Evolutionary conservation across 2,329 filamentous ascomycete species (phyloP).

Genomic region (Pezicula radicicola): DNA sequence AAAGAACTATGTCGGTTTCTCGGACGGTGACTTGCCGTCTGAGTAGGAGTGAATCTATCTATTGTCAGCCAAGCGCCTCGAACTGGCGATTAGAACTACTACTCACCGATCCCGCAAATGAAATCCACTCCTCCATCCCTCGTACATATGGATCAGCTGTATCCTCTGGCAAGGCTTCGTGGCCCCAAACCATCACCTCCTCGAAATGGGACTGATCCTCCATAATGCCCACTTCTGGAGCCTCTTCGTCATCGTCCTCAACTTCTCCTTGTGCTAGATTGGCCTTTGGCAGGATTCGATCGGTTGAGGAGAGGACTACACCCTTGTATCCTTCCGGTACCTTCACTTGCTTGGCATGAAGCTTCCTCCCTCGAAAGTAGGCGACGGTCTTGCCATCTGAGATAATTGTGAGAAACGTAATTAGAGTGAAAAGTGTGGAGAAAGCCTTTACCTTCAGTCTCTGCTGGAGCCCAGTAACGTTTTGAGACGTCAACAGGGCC

Average conservation of each 20-base stretch:
- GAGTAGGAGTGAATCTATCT: constrained; percentile 13
- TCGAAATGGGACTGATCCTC: constrained; percentile 68
- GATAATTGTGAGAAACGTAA: neutral
- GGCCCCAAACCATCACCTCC: constrained; percentile 78
- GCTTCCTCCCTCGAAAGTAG: constrained; percentile 78
- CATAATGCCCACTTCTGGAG: constrained; percentile 52
- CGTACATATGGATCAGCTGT: constrained; percentile 68
- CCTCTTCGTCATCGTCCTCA: constrained; percentile 45
- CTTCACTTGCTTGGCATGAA: constrained; percentile 63
- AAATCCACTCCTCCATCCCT: constrained; percentile 77
- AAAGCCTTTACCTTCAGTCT: constrained; percentile 36
- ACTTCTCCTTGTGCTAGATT: constrained; percentile 30
- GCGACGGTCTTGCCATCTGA: constrained; percentile 51
- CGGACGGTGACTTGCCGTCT: constrained; percentile 1
- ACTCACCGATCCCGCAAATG: constrained; percentile 63
- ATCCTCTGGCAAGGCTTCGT: constrained; percentile 64
- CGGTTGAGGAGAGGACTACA: constrained; percentile 51
- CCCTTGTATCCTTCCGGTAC: constrained; percentile 73
- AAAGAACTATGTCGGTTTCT: neutral
- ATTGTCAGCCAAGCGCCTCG: constrained; percentile 1
- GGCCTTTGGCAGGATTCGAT: constrained; percentile 29
- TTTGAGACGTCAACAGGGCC: constrained; percentile 63
- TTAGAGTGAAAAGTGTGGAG: neutral
- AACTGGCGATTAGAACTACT: neutral
- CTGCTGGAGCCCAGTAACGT: constrained; percentile 67